phyloP scores from a whole-genome alignment of 192 early-diverging fungal genomes.

The Gigaspora rosea region DNA sequence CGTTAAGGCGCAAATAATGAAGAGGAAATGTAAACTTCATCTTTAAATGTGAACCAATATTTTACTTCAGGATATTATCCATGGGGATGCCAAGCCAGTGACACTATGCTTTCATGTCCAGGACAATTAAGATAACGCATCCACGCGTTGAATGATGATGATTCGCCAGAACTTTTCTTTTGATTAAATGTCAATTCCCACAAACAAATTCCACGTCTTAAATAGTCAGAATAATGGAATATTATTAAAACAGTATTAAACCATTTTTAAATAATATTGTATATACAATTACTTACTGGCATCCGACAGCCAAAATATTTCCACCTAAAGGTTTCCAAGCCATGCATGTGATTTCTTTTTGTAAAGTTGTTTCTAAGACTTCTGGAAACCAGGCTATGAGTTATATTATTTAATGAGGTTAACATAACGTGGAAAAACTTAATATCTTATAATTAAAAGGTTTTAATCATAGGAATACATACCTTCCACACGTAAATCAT shows the following conservation, averaged over 20 bases:
- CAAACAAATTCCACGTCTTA: constrained; percentile 28
- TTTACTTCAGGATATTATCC: constrained; percentile 28
- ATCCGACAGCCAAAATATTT: constrained; percentile 33
- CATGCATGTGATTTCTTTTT: constrained; percentile 31
- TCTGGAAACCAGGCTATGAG: constrained; percentile 24
- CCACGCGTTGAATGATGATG: constrained; percentile 5
- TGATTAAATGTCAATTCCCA: constrained; percentile 30
- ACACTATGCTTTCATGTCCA: constrained; percentile 30
- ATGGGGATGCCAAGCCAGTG: constrained; percentile 31
- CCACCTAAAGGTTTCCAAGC: constrained; percentile 33
- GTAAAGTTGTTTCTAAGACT: constrained; percentile 26
- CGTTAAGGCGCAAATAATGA: constrained; percentile 1
- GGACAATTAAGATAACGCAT: constrained; percentile 33
- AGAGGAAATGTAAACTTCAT: not conserved
- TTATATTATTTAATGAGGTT: no score
- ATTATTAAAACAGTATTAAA: no score
- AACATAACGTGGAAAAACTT: no score
- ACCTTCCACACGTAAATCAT: constrained; percentile 27
- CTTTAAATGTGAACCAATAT: no score
- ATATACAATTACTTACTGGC: not conserved
- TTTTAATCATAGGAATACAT: no score
- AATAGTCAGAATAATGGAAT: no score
- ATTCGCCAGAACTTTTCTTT: not conserved
- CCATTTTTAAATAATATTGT: no score
- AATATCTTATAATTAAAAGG: no score